phyloP scores from a whole-genome alignment of 345 rosid genomes.

The Eucalyptus cloeziana region DNA sequence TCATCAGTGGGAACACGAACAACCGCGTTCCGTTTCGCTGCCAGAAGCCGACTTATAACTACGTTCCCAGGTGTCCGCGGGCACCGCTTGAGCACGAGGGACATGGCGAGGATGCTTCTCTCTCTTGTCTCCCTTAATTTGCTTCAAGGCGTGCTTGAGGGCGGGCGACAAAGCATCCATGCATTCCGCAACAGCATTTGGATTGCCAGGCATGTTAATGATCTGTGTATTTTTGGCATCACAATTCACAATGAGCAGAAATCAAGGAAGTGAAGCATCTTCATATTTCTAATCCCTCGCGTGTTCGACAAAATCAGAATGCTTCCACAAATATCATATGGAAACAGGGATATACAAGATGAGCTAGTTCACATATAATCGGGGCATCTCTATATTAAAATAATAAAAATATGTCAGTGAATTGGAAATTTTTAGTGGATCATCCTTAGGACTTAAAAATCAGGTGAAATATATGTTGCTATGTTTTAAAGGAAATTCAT shows the following conservation, averaged over 20 bases:
- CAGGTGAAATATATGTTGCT: neutral
- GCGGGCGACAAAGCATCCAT: constrained; percentile 84
- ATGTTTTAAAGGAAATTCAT: neutral
- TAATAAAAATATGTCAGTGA: neutral
- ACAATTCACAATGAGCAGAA: neutral
- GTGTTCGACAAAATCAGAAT: neutral
- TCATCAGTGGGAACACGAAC: constrained; percentile 43
- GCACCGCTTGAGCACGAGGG: constrained; percentile 51
- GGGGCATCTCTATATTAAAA: neutral
- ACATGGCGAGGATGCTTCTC: constrained; percentile 85
- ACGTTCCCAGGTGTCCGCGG: constrained; percentile 55
- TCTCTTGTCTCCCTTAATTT: constrained; percentile 83
- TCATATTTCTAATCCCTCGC: neutral
- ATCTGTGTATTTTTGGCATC: constrained; percentile 22
- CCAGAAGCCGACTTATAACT: constrained; percentile 49
- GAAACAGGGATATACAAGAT: neutral
- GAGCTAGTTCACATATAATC: neutral
- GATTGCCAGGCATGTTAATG: constrained; percentile 96
- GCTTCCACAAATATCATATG: neutral
- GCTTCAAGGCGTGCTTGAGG: constrained; percentile 82
- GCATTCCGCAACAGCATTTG: constrained; percentile 88
- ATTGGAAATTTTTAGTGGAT: neutral
- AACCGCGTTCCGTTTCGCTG: constrained; percentile 3
- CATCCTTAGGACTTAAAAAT: neutral
- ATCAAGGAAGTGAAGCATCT: neutral